These are phyloP conservation scores for Coniochaeta sp. DNA, from an alignment of 2,329 filamentous ascomycete species.

Conservation along the genomic window DNA sequence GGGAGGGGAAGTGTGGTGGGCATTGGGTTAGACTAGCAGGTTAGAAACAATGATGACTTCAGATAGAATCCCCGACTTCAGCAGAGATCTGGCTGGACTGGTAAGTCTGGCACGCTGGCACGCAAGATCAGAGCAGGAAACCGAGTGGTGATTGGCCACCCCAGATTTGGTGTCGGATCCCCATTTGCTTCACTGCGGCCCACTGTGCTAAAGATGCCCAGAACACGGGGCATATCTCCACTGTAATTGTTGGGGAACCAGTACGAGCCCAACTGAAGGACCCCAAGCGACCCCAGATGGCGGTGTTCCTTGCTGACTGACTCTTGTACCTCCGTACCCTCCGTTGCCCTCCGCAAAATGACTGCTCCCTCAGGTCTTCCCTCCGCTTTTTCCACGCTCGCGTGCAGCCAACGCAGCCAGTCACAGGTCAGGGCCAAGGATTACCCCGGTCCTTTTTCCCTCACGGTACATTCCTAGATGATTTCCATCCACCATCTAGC, in stretches of 20 bases:
- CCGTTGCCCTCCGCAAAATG: slow-evolving; percentile 1
- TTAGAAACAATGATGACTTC: neutral
- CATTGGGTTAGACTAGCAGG: neutral
- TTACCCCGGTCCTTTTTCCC: neutral
- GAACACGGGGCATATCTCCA: slow-evolving; percentile 1
- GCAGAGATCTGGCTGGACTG: no score
- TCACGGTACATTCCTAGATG: neutral
- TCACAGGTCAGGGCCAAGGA: neutral
- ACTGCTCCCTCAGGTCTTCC: no score
- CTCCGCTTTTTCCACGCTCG: neutral
- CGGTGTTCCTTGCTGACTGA: neutral
- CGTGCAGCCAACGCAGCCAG: neutral
- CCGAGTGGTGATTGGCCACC: neutral
- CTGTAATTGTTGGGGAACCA: neutral
- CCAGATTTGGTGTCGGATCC: neutral
- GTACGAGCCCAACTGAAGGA: neutral
- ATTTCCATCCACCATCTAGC: neutral
- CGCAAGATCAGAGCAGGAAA: neutral
- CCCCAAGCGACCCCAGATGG: neutral
- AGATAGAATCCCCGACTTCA: neutral
- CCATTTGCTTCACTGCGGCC: neutral
- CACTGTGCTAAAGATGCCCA: neutral
- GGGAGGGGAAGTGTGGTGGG: no score
- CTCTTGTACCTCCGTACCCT: neutral
- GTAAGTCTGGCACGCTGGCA: no score